Evolutionary conservation across 345 rosid genomes (phyloP).

Genomic region (sweet orange (Citrus sinensis)): DVS_A1.0 CM039163.1:30690501-30691000

Average conservation of each 20-base stretch:
- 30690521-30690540: conserved; percentile 42
- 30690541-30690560: conserved; percentile 73
- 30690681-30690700: neutral
- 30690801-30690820: neutral
- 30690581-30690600: conserved; percentile 78
- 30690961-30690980: neutral
- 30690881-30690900: neutral
- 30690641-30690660: neutral
- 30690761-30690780: neutral
- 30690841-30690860: neutral
- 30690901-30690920: neutral
- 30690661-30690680: neutral
- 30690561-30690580: conserved; percentile 92
- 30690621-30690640: conserved; percentile 26
- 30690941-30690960: neutral
- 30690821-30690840: neutral
- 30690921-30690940: neutral
- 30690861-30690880: neutral
- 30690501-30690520: neutral
- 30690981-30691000: no score
- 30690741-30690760: neutral
- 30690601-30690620: conserved; percentile 69
- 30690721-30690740: neutral
- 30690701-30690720: neutral
- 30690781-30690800: neutral